Evolutionary conservation across 176 grass and related monocot species (phyloP).

Genomic region (Alloteropsis semialata): DNA sequence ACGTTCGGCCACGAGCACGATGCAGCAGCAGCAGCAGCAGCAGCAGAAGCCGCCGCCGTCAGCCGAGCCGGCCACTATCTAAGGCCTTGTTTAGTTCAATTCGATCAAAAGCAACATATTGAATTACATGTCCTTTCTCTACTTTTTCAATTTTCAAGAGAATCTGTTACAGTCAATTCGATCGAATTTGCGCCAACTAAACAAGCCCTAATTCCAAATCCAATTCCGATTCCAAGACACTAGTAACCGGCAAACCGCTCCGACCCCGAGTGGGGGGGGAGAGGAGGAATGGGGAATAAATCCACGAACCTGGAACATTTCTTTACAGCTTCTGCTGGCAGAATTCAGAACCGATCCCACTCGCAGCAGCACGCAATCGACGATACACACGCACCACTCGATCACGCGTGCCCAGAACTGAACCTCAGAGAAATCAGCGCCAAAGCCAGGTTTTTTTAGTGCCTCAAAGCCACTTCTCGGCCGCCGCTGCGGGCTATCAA

Average conservation of each 20-base stretch:
- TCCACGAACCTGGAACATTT: not conserved
- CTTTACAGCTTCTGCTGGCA: not conserved
- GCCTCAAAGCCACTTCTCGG: not conserved
- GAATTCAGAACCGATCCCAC: conserved; percentile 16
- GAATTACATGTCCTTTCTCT: no score
- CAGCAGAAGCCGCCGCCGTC: not conserved
- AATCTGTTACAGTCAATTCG: no score
- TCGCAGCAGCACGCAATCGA: not conserved
- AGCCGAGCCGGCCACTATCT: not conserved
- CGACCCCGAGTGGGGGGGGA: not conserved
- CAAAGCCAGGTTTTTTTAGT: conserved; percentile 28
- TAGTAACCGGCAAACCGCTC: no score
- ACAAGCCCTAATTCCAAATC: no score
- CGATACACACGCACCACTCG: not conserved
- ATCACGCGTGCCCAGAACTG: conserved; percentile 23
- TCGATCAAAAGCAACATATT: no score
- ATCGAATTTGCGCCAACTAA: no score
- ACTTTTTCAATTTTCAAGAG: no score
- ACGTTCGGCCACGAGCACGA: conserved; percentile 42
- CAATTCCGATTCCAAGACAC: not conserved
- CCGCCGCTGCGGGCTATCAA: not conserved
- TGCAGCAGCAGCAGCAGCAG: not conserved
- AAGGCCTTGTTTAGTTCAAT: no score
- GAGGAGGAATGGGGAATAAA: conserved; percentile 10
- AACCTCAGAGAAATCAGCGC: not conserved